Conservation (phyloP, 2,329 filamentous ascomycete genomes). For the Trichoderma sp. region DNA sequence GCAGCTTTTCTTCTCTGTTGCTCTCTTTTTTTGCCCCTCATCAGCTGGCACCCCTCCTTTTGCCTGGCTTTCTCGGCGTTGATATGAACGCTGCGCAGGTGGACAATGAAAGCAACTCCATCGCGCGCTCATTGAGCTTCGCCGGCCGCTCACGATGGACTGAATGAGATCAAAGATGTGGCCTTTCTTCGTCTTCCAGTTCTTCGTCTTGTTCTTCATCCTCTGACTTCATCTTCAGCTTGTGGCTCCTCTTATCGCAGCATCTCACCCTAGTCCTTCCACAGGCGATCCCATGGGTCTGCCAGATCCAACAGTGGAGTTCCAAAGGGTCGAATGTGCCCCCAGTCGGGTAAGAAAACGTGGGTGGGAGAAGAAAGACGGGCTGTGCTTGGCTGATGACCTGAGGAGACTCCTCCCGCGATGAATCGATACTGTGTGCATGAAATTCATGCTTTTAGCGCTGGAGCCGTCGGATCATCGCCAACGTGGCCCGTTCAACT, state of each 20-base stretch:
- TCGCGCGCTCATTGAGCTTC: too few relatives aligned
- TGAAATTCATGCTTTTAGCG: not conserved
- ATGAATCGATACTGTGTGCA: too few relatives aligned
- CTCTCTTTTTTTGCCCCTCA: not conserved
- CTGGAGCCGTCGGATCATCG: slow-evolving; percentile 1
- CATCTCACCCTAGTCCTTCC: not conserved
- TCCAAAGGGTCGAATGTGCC: slow-evolving; percentile 1
- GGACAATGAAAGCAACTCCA: too few relatives aligned
- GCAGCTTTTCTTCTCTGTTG: not conserved
- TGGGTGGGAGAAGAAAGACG: not conserved
- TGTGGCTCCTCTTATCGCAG: not conserved
- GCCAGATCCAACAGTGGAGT: not conserved
- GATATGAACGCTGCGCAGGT: not conserved
- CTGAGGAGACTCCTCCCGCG: too few relatives aligned
- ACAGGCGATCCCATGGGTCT: slow-evolving; percentile 2
- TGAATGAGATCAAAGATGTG: not conserved
- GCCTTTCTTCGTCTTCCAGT: not conserved
- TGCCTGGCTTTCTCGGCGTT: not conserved
- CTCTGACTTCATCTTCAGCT: not conserved
- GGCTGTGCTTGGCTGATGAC: too few relatives aligned
- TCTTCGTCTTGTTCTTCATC: not conserved
- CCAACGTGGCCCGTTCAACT: slow-evolving; percentile 2
- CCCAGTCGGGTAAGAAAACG: not conserved
- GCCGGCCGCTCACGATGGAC: not conserved
- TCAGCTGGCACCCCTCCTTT: slow-evolving; percentile 3